phyloP scores from a whole-genome alignment of 228 moss, liverwort and hornwort species.

The Sphagnum fallax region DNA sequence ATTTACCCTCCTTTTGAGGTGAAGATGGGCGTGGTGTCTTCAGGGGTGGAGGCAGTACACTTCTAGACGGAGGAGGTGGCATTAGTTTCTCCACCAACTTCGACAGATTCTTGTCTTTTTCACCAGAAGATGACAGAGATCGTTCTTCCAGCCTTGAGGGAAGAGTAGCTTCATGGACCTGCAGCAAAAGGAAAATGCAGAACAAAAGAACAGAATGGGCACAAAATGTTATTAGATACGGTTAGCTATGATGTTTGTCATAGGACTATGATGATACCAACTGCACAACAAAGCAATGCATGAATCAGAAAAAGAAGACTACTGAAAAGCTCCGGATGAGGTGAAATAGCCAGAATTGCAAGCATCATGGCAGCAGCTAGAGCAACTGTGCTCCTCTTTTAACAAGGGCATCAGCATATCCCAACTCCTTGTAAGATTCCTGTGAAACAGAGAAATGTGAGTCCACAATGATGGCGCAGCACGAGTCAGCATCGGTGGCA shows the following conservation, averaged over 20 bases:
- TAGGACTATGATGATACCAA: neutral
- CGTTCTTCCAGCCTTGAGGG: conserved; percentile 21
- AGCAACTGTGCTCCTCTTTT: conserved; percentile 22
- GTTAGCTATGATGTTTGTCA: neutral
- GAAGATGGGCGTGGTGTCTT: conserved; percentile 10
- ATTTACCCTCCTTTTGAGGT: conserved; percentile 37
- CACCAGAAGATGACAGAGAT: conserved; percentile 8
- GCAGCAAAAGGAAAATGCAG: conserved; percentile 44
- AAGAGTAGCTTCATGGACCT: conserved; percentile 28
- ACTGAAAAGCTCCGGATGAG: neutral
- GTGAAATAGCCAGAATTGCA: neutral
- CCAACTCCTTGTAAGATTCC: conserved; percentile 40
- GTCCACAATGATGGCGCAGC: conserved; percentile 96
- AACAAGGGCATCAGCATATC: conserved; percentile 29
- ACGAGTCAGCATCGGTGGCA: conserved; percentile 87
- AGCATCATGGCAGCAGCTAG: neutral
- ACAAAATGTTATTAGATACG: neutral
- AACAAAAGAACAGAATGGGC: neutral
- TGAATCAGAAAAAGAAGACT: neutral
- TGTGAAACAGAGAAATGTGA: conserved; percentile 97
- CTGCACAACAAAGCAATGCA: neutral
- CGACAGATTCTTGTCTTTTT: conserved; percentile 39
- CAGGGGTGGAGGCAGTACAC: conserved; percentile 16
- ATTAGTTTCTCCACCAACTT: conserved; percentile 41
- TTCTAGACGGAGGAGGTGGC: conserved; percentile 9